phyloP scores from a whole-genome alignment of 2,329 filamentous ascomycete species.

The Colletotrichum agaves region DNA sequence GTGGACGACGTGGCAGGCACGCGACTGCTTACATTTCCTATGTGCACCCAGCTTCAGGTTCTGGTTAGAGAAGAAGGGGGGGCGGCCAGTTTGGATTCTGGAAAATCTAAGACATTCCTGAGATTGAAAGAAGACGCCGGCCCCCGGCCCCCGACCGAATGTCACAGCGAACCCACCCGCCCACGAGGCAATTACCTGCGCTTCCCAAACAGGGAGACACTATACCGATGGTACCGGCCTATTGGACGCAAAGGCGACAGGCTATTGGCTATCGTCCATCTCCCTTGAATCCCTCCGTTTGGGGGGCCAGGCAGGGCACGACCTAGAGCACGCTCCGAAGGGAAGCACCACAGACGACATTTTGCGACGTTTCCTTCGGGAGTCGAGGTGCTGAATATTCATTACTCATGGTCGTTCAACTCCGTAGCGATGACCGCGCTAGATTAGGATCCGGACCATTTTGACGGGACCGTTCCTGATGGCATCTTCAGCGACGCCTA shows the following conservation, averaged over 20 bases:
- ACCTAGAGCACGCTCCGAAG: background rate
- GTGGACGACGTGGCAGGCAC: conserved; percentile 41
- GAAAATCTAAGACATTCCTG: conserved; percentile 25
- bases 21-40: conserved; percentile 36
- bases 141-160: conserved; percentile 13
- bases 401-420: conserved; percentile 1
- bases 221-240: conserved; percentile 22
- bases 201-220: conserved; percentile 7
- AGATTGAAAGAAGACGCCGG: background rate
- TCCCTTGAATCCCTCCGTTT: conserved; percentile 16
- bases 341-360: background rate
- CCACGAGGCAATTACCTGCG: conserved; percentile 30
- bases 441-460: conserved; percentile 3
- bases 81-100: conserved; percentile 13
- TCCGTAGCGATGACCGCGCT: background rate
- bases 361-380: background rate
- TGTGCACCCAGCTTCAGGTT: conserved; percentile 18
- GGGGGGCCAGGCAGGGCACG: conserved; percentile 1
- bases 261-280: conserved; percentile 16
- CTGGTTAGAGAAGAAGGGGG: background rate
- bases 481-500: conserved; percentile 19
- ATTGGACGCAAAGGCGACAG: conserved; percentile 6
- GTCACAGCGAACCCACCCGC: conserved; percentile 25
- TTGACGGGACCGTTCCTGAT: conserved; percentile 1
- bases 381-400: background rate